phyloP scores from a whole-genome alignment of 169 alveolate genomes.

The Babesia divergens region DNA sequence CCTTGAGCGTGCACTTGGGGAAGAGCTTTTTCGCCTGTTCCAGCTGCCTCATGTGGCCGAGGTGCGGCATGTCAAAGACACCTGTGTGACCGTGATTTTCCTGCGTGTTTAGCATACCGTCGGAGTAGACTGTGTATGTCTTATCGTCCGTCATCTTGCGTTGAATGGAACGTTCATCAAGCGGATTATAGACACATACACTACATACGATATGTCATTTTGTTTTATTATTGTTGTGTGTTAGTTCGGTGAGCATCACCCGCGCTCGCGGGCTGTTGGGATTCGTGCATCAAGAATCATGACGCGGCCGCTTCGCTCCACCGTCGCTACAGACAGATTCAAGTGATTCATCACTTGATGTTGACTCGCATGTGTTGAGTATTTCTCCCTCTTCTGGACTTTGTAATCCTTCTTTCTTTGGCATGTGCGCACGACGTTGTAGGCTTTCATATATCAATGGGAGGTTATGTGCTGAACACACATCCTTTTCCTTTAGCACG shows the following conservation, averaged over 20 bases:
- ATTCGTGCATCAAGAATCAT: slow-evolving; percentile 1
- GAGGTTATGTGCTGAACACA: background rate
- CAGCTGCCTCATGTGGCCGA: slow-evolving; percentile 94
- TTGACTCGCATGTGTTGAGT: background rate
- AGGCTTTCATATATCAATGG: slow-evolving; percentile 26
- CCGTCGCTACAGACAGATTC: background rate
- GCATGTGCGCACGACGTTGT: background rate
- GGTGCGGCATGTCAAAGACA: slow-evolving; percentile 93
- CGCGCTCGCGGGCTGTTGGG: slow-evolving; percentile 13
- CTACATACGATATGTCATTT: background rate
- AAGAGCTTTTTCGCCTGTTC: slow-evolving; percentile 95
- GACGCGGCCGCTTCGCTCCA: slow-evolving; percentile 22
- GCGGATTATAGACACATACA: background rate
- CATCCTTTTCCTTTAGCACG: background rate
- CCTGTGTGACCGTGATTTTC: slow-evolving; percentile 67
- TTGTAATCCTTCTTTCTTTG: background rate
- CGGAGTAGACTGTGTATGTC: slow-evolving; percentile 61
- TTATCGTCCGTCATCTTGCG: slow-evolving; percentile 32
- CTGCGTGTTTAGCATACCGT: slow-evolving; percentile 15
- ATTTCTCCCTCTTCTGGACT: slow-evolving; percentile 37
- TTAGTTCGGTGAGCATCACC: background rate
- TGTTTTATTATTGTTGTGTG: background rate
- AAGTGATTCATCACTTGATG: background rate
- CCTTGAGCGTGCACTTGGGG: slow-evolving; percentile 88
- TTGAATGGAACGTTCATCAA: background rate